Conservation (phyloP, 2,329 filamentous ascomycete genomes). For the Sarocladiaceae sp. region DNA sequence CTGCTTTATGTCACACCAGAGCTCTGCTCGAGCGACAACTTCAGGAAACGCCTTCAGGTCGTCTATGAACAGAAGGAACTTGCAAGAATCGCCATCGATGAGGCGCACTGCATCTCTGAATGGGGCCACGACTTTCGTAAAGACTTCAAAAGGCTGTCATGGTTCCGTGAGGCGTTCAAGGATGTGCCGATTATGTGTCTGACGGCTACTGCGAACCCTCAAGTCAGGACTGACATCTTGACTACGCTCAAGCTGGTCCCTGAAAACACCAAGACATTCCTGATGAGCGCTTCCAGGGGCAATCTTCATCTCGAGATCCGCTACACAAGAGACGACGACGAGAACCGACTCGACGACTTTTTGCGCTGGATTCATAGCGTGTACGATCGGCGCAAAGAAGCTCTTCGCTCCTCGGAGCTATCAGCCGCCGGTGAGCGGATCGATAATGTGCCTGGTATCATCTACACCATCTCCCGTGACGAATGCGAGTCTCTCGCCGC, state of each 20-base stretch:
- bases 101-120: conserved; percentile 96
- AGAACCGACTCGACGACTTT: conserved; percentile 70
- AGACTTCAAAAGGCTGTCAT: conserved; percentile 81
- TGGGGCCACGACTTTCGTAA: conserved; percentile 98
- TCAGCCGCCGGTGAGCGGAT: conserved; percentile 46
- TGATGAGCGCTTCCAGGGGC: conserved; percentile 76
- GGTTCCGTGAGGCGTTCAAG: conserved; percentile 79
- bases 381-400: conserved; percentile 61
- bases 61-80: conserved; percentile 80
- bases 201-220: conserved; percentile 82
- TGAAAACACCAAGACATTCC: conserved; percentile 60
- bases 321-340: conserved; percentile 72
- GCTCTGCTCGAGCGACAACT: conserved; percentile 71
- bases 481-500: conserved; percentile 70
- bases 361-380: conserved; percentile 71
- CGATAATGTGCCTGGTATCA: conserved; percentile 69
- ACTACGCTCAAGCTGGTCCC: conserved; percentile 65
- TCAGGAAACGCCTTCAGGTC: conserved; percentile 68
- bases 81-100: conserved; percentile 84
- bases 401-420: conserved; percentile 57
- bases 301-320: conserved; percentile 91
- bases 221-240: conserved; percentile 80
- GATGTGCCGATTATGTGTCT: conserved; percentile 88
- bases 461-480: conserved; percentile 71
- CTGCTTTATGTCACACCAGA: conserved; percentile 94